phyloP scores from a whole-genome alignment of 139 green algal species.

The Coelastrella sp. region DNA sequence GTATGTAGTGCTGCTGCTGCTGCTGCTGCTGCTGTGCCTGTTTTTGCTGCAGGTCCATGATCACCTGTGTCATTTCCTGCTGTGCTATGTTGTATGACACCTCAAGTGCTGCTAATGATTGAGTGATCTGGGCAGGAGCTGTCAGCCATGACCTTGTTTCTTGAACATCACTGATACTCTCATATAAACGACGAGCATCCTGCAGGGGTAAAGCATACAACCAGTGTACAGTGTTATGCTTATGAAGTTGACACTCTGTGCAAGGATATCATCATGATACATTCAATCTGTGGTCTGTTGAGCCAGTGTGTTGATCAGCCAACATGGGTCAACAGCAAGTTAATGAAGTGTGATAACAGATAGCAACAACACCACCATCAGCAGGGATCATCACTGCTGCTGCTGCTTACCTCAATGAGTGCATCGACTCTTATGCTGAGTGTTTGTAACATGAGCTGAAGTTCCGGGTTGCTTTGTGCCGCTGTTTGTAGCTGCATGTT shows the following conservation, averaged over 20 bases:
- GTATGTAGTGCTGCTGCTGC: conserved; percentile 9
- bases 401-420: conserved; percentile 1
- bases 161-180: background rate
- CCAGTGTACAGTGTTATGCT: background rate
- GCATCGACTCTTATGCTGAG: background rate
- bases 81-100: background rate
- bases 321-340: no score
- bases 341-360: background rate
- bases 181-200: background rate
- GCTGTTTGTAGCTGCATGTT: background rate
- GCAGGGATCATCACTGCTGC: no score
- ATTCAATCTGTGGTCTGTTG: background rate
- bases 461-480: background rate
- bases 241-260: background rate
- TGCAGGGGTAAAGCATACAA: background rate
- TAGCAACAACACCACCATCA: background rate
- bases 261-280: background rate
- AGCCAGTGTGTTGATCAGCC: no score
- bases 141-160: background rate
- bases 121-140: background rate
- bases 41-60: background rate
- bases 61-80: background rate
- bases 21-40: background rate
- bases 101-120: background rate
- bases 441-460: conserved; percentile 9